Base-by-base conservation (phyloP, 805 yeast genomes). In the Myxozyma udenii region DNA sequence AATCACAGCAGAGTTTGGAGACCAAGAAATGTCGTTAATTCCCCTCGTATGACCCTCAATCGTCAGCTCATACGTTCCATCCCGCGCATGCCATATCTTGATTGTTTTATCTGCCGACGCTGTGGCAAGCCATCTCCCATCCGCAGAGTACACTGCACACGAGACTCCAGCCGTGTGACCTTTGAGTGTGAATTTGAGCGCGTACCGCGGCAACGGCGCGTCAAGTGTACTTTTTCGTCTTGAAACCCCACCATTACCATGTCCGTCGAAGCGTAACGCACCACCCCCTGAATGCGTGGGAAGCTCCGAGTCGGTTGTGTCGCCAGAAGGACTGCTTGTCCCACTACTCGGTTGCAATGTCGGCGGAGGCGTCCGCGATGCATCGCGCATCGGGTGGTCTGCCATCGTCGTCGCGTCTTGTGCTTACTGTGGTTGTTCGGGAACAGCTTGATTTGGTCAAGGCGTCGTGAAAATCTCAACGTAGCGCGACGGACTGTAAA, bases 21-120 rank as follows among this genome's bases (percentile, higher is more conserved):
- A 79, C 81, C 89, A 91, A 33, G 79, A 77, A 0, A 93, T 61
- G 54, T 84, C 89, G 12, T 90, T 84, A 1, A 91, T 73, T 1
- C 95, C 93, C 24, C 68, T 74, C 1, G 78, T 66, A 64, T 91
- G 95, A 1, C 89, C 90, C 7, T 58, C 53, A 2, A 71, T 56
- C 1, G 62, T 54, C 51, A 36, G 77, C 61, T 71, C 51, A 24
- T 71, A 60, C 4, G 61, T 53, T 1, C 76, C 78, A 14, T 59
- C 65, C 2, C 66, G 63, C 3, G 76, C 60, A 46, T 77, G 76
- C 80, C 84, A 84, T 4, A 87, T 66, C 33, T 77, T 75, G 39
- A 86, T 76, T 2, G 81, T 73, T 44, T 74, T 78, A 61, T 81
- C 86, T 7, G 60, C 54, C 14, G 58, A 53, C n/a, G 55, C 53